Evolutionary conservation across 108 stramenopile genomes (phyloP).

Genomic region (Skeletonema marinoi): DNA sequence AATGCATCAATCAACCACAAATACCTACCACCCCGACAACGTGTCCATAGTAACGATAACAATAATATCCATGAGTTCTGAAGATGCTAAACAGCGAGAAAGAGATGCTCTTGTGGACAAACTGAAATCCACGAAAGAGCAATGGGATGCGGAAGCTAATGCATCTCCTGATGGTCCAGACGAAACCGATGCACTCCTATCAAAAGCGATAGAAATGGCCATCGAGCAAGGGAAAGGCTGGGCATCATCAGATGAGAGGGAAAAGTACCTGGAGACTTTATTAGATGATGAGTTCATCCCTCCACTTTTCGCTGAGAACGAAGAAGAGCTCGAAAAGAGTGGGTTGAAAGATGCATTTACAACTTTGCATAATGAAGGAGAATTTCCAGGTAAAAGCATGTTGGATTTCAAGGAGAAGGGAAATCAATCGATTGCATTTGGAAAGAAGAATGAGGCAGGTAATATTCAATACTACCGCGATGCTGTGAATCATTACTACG

Average conservation of each 20-base stretch:
- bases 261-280: constrained; percentile 79
- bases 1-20: too few relatives aligned
- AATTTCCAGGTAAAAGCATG: constrained; percentile 73
- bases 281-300: constrained; percentile 89
- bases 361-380: constrained; percentile 72
- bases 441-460: constrained; percentile 79
- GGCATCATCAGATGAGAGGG: constrained; percentile 76
- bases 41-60: neutral
- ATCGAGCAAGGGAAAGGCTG: constrained; percentile 87
- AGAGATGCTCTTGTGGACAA: constrained; percentile 46
- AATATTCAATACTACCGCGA: constrained; percentile 88
- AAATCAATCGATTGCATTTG: constrained; percentile 71
- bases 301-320: constrained; percentile 73
- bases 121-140: constrained; percentile 61
- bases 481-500: constrained; percentile 90
- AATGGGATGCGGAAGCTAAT: constrained; percentile 67
- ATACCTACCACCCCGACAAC: neutral
- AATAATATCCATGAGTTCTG: neutral
- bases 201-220: constrained; percentile 85
- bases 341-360: constrained; percentile 85
- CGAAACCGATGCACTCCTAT: constrained; percentile 69
- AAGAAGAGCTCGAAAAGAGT: constrained; percentile 75
- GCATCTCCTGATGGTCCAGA: constrained; percentile 51
- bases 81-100: neutral
- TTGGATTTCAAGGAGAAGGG: constrained; percentile 76